Percentiles rank a stretch among this genome's conserved stretches.
Conservation (phyloP, 23 red algal genomes). For the Gracilaria domingensis region DNA sequence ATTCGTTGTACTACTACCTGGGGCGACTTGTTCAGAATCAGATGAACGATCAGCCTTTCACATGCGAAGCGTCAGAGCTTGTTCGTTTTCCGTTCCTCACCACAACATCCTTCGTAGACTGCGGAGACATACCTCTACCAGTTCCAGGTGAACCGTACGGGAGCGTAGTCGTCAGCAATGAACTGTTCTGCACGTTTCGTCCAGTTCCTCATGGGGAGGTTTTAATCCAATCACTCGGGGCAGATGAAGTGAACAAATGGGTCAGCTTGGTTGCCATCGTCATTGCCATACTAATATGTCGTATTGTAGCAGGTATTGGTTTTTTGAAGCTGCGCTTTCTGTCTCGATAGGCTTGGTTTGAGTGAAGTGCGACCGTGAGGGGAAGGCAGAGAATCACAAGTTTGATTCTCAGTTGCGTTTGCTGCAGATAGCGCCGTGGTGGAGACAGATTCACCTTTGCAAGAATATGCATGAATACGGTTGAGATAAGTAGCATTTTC, state of each 20-base stretch:
- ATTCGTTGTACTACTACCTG: slow-evolving; percentile 86
- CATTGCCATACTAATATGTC: slow-evolving; percentile 66
- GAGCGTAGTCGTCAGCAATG: slow-evolving; percentile 16
- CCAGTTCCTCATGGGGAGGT: slow-evolving; percentile 76
- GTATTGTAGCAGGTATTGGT: slow-evolving; percentile 60
- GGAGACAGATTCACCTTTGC: too few relatives aligned
- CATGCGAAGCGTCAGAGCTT: slow-evolving; percentile 53
- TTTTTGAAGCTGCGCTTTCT: slow-evolving; percentile 60
- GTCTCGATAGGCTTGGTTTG: slow-evolving; percentile 28
- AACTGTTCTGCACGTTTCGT: slow-evolving; percentile 76
- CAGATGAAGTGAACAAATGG: slow-evolving; percentile 84
- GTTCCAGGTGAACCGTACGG: slow-evolving; percentile 24
- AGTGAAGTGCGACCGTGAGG: too few relatives aligned
- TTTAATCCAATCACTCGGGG: slow-evolving; percentile 64
- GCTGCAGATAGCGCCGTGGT: too few relatives aligned
- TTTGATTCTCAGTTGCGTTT: too few relatives aligned
- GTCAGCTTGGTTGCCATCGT: slow-evolving; percentile 80
- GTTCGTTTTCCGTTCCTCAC: slow-evolving; percentile 29
- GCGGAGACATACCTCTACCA: slow-evolving; percentile 26
- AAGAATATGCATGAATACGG: too few relatives aligned
- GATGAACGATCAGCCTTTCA: slow-evolving; percentile 71
- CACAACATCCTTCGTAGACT: neutral
- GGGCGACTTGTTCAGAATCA: slow-evolving; percentile 66
- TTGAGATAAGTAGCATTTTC: too few relatives aligned
- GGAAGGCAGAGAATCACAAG: too few relatives aligned